These are phyloP conservation scores for Suillus spraguei DNA, from an alignment of 768 basidiomycete genomes.

Conservation along the genomic window DNA sequence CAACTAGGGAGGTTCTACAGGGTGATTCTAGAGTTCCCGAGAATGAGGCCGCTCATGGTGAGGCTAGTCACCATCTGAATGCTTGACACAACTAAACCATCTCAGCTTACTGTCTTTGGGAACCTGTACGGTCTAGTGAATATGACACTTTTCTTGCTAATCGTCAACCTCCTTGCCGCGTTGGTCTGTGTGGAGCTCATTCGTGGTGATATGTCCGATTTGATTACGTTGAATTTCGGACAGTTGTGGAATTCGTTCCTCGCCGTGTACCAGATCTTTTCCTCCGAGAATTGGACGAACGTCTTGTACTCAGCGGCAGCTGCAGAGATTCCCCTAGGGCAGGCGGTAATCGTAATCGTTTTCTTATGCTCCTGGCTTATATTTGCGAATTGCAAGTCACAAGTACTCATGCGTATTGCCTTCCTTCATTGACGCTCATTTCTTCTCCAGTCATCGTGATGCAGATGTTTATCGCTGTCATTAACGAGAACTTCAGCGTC, in stretches of 20 bases:
- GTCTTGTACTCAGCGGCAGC: slow-evolving; percentile 63
- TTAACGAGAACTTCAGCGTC: slow-evolving; percentile 93
- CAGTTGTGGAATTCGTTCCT: slow-evolving; percentile 85
- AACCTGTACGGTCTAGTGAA: slow-evolving; percentile 90
- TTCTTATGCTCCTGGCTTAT: slow-evolving; percentile 86
- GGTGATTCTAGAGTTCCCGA: slow-evolving; percentile 85
- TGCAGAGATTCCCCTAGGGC: slow-evolving; percentile 65
- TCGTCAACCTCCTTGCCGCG: slow-evolving; percentile 86
- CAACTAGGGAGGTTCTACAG: slow-evolving; percentile 88
- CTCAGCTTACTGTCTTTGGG: slow-evolving; percentile 84
- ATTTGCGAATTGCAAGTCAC: slow-evolving; percentile 83
- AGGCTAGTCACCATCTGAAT: slow-evolving; percentile 7
- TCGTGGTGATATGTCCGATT: slow-evolving; percentile 71
- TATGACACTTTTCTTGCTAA: slow-evolving; percentile 88
- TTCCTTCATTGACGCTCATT: slow-evolving; percentile 3
- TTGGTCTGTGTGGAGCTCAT: slow-evolving; percentile 83
- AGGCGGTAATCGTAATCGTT: slow-evolving; percentile 67
- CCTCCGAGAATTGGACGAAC: slow-evolving; percentile 93
- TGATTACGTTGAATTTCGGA: slow-evolving; percentile 69
- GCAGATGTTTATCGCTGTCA: slow-evolving; percentile 97
- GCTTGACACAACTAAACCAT: slow-evolving; percentile 1
- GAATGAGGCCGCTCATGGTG: slow-evolving; percentile 89
- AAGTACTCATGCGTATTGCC: background rate
- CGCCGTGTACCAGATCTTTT: slow-evolving; percentile 86
- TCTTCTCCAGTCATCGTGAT: slow-evolving; percentile 73